phyloP scores from a whole-genome alignment of 192 early-diverging fungal genomes.

The Tieghemiomyces parasiticus region DNA sequence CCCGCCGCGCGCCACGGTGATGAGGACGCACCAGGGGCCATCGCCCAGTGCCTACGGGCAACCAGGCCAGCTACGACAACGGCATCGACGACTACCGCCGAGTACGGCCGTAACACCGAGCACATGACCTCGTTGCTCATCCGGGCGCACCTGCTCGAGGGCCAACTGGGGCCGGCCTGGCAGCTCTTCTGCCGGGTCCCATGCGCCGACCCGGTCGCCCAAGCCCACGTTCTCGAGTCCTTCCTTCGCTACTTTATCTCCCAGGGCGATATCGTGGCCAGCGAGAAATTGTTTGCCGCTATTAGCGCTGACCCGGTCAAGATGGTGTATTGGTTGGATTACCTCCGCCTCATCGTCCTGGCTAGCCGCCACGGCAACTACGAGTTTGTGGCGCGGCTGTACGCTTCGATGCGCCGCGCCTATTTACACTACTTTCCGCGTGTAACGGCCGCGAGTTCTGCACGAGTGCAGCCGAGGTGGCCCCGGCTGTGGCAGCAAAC shows the following conservation, averaged over 20 bases:
- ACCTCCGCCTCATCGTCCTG: neutral
- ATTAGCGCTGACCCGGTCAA: neutral
- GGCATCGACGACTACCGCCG: no score
- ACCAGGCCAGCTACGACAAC: no score
- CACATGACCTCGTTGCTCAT: neutral
- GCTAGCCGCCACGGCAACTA: neutral
- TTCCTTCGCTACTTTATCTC: neutral
- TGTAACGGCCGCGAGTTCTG: neutral
- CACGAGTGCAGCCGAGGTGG: no score
- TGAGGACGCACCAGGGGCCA: no score
- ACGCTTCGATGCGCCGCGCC: neutral
- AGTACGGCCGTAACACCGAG: neutral
- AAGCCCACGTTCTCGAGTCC: neutral
- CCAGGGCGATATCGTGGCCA: neutral
- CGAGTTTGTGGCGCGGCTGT: neutral
- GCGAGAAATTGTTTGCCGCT: neutral
- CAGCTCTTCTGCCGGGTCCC: neutral
- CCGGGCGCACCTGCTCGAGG: neutral
- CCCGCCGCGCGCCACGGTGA: no score
- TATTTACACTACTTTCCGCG: neutral
- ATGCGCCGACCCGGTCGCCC: neutral
- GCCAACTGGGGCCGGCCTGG: neutral
- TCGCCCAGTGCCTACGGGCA: neutral
- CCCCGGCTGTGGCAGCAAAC: neutral
- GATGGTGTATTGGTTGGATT: neutral